Conservation (phyloP, 2,329 filamentous ascomycete species). For the Metarhizium rileyi region DNA sequence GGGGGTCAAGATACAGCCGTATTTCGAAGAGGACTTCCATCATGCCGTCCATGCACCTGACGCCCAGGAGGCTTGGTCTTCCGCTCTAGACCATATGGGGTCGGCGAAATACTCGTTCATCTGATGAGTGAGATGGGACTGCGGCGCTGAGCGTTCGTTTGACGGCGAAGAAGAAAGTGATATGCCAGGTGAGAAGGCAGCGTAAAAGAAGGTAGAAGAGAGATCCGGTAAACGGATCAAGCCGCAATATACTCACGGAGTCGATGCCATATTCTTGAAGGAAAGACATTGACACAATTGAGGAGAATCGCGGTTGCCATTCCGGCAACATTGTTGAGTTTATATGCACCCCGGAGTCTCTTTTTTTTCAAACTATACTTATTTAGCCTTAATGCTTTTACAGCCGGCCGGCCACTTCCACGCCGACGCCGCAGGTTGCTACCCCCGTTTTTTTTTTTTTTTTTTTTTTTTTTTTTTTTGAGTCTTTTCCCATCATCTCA, state of each 20-base stretch:
- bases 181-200: neutral
- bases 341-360: neutral
- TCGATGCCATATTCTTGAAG: neutral
- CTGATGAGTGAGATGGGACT: conserved; percentile 16
- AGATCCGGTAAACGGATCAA: neutral
- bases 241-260: neutral
- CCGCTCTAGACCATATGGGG: conserved; percentile 21
- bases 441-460: neutral
- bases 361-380: neutral
- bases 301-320: neutral
- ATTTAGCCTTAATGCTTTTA: neutral
- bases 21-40: conserved; percentile 36
- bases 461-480: conserved; percentile 4
- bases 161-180: neutral
- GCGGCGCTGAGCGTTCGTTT: neutral
- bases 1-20: conserved; percentile 27
- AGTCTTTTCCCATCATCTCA: conserved; percentile 1
- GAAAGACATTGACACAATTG: neutral
- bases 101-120: conserved; percentile 23
- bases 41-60: conserved; percentile 28
- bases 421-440: neutral
- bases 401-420: neutral
- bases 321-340: neutral
- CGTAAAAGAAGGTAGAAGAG: neutral
- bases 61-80: conserved; percentile 26